phyloP scores from a whole-genome alignment of 306 rosid species.

The Alnus rubra region DNA sequence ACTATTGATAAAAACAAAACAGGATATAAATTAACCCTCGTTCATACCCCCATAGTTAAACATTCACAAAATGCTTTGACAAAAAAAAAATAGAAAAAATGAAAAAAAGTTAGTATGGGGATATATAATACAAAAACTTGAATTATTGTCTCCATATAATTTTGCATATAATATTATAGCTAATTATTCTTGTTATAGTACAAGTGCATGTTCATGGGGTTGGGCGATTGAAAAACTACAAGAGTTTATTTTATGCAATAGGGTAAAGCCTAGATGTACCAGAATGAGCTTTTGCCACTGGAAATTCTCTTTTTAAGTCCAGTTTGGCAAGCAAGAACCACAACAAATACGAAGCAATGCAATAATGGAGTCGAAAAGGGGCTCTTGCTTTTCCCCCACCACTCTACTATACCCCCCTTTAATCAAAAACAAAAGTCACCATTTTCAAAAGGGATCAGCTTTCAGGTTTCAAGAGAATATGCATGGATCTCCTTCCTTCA shows the following conservation, averaged over 20 bases:
- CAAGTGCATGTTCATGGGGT: constrained; percentile 12
- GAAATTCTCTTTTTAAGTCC: constrained; percentile 45
- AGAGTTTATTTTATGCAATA: constrained; percentile 21
- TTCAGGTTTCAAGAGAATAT: constrained; percentile 77
- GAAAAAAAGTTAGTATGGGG: neutral
- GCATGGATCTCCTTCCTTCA: constrained; percentile 54
- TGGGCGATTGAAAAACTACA: constrained; percentile 30
- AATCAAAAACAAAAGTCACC: constrained; percentile 51
- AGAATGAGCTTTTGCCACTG: constrained; percentile 44
- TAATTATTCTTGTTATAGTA: constrained; percentile 29
- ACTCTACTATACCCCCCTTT: constrained; percentile 42
- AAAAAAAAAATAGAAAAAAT: neutral
- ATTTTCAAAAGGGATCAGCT: constrained; percentile 58
- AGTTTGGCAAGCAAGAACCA: constrained; percentile 56
- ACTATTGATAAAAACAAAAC: no score
- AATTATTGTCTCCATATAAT: constrained; percentile 14
- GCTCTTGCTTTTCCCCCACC: constrained; percentile 64
- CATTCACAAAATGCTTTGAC: no score
- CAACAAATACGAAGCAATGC: constrained; percentile 44
- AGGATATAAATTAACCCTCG: neutral
- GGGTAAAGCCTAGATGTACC: constrained; percentile 39
- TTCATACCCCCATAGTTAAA: no score
- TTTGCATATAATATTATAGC: constrained; percentile 32
- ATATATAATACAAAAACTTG: neutral
- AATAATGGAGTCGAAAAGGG: constrained; percentile 74